Evolutionary conservation across 1,284 basidiomycete species (phyloP), one percentile per base, ranked within the genome.

Genomic region (Amylostereum chailletii): DNA sequence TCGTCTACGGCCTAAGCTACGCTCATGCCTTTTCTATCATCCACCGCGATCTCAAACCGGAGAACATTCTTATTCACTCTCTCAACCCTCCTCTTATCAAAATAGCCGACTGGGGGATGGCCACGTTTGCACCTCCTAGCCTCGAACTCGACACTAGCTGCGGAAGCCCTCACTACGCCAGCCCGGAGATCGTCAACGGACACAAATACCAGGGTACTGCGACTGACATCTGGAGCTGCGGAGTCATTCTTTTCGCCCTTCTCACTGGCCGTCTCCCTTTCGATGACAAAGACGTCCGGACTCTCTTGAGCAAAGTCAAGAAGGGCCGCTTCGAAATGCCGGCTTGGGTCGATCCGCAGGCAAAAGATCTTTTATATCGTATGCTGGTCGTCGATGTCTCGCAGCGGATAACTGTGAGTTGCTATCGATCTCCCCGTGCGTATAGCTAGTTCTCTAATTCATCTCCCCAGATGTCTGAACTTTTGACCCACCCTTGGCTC

Each of bases 71-170:
- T 40, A 87, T 96, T 51, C 87, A 93, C 56, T 86, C 86, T 49
- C 73, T 90, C 57, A 76, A 80, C 48, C 79, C 93, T 51, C 90
- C 90, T 56, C 78, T 92, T 61, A 80, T 97, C 72, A 99, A 99
- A 74, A 90, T 99, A 36, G 96, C 94, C 30, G 96, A 99, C 69
- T 99, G 96, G 82, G 96, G 96, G 41, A 99, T 99, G 96, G 95
- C 96, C 19, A 90, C 94, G 10, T 90, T 93, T 58, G 86, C 87
- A 46, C 84, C 83, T 45, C 86, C 85, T 32, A 75, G 81, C 38
- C 75, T 84, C 43, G 81, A 96, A 65, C 81, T 98, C 44, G 92
- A 98, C 71, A 99, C 95, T 2, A 93, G 88, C 63, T 99, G 96
- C 62, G 96, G 96, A 10, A 92, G 88, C 54, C 96, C 96, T 47